Evolutionary conservation across 2,329 filamentous ascomycete genomes (phyloP).

Genomic region (Torrubiellomyces zombiae): DNA sequence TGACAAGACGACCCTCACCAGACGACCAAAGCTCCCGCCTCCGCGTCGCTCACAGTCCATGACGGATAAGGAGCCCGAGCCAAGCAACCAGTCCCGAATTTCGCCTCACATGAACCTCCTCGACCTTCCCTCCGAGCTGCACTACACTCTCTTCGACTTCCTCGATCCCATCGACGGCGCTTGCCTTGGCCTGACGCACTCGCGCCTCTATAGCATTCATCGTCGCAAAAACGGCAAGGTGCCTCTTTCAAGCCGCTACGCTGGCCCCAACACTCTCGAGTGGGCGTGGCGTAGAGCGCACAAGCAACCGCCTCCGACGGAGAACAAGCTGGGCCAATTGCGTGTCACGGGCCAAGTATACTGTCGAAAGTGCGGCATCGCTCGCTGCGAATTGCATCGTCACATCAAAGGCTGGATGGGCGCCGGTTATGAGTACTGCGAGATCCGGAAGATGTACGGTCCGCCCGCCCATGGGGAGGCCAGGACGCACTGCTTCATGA

Average conservation of each 20-base stretch:
- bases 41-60: conserved; percentile 42
- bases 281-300: conserved; percentile 42
- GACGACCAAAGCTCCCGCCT: conserved; percentile 21
- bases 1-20: no score
- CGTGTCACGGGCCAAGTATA: conserved; percentile 41
- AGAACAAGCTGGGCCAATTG: conserved; percentile 24
- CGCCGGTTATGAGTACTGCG: conserved; percentile 39
- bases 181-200: conserved; percentile 42
- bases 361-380: conserved; percentile 44
- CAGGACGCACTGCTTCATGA: conserved; percentile 38
- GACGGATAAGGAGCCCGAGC: conserved; percentile 43
- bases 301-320: conserved; percentile 2
- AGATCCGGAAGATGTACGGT: conserved; percentile 40
- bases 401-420: conserved; percentile 46
- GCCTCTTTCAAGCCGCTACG: conserved; percentile 37
- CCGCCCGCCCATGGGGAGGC: conserved; percentile 27
- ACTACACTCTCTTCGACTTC: conserved; percentile 43
- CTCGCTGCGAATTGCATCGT: conserved; percentile 44
- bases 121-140: conserved; percentile 41
- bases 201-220: conserved; percentile 41
- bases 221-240: conserved; percentile 37
- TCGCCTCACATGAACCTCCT: conserved; percentile 28
- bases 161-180: conserved; percentile 49
- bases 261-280: conserved; percentile 45
- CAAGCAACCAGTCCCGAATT: conserved; percentile 28